phyloP scores from a whole-genome alignment of 192 early-diverging fungal genomes.

The Spinellus fusiger region DNA sequence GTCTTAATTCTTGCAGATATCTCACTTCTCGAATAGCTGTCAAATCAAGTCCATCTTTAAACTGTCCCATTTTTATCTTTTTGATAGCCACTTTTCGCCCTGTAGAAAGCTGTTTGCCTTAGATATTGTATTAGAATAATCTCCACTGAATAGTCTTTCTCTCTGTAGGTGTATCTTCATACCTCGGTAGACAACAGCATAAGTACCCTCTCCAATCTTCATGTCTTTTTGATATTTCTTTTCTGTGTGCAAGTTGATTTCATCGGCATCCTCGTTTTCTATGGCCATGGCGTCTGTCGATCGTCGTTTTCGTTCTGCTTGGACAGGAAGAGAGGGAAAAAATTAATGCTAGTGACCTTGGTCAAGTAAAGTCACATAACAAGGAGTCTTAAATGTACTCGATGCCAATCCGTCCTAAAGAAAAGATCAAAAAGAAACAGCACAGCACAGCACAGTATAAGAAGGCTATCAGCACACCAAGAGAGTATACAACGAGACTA shows the following conservation, averaged over 20 bases:
- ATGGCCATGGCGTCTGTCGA: not conserved
- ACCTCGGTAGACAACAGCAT: conserved; percentile 88
- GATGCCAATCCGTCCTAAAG: too few species aligned
- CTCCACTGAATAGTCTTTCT: not conserved
- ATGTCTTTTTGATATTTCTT: conserved; percentile 77
- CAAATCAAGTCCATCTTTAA: conserved; percentile 92
- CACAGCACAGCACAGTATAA: too few species aligned
- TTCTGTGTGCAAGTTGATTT: conserved; percentile 58
- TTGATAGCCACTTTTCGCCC: conserved; percentile 87
- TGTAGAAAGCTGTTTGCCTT: conserved; percentile 52
- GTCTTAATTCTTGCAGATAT: conserved; percentile 83
- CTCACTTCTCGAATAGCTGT: conserved; percentile 95
- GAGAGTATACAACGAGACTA: too few species aligned
- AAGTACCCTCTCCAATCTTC: conserved; percentile 96
- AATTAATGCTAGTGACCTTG: too few species aligned
- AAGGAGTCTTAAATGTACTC: too few species aligned
- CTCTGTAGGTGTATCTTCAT: too few species aligned
- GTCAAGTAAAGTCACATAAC: too few species aligned
- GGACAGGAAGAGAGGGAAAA: not conserved
- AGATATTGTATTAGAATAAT: conserved; percentile 3
- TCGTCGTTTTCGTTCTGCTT: too few species aligned
- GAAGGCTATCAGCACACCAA: too few species aligned
- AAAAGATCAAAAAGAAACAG: too few species aligned
- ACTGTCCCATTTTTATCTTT: conserved; percentile 91
- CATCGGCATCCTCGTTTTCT: conserved; percentile 42